Evolutionary conservation across 140 eudicot species (phyloP), one percentile per base, ranked within the genome.

Genomic region (Oenanthe javanica): DNA sequence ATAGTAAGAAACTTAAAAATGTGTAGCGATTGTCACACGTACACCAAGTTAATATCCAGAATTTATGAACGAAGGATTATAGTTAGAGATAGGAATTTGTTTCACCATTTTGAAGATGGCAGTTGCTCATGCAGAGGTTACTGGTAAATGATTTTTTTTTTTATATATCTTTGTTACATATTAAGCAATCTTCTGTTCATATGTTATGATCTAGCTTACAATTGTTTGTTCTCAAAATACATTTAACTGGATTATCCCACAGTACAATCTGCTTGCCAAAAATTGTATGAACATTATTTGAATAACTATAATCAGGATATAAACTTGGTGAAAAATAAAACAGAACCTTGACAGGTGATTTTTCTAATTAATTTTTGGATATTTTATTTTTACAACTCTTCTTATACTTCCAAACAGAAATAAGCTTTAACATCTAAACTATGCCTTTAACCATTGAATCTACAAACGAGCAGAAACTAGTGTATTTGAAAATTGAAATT

Each of bases 1-100:
- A 89, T 94, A 84, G 97, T 89, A 77, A 94, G 99, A 83, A 94
- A 87, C 85, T 84, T 89, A 84, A 90, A 91, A 83, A 94, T 90
- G 98, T 94, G 98, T 75, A 86, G 86, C 72, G 98, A 94, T 83
- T 89, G 97, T 87, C 98, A 94, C 79, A 81, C 85, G 48, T 94
- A 87, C 85, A 90, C 97, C 9, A 94, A 92, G 81, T 63, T 92
- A 50, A 89, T 94, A 47, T 92, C 99, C 11, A 83, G 64, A 55
- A 83, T 92, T 74, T 92, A 85, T 64, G 88, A 87, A 81, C 76
- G 99, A 79, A 85, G 83, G 27, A 90, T 94, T 80, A 67, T 51
- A 74, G 97, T 92, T 52, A 92, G 88, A 84, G 95, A 94, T 84
- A 81, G 96, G 84, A 94, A 90, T 87, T 82, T 83, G 70, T 92